These are phyloP conservation scores for Volvox carteri DNA, from an alignment of 163 green algal genomes.

Conservation along the genomic window DNA sequence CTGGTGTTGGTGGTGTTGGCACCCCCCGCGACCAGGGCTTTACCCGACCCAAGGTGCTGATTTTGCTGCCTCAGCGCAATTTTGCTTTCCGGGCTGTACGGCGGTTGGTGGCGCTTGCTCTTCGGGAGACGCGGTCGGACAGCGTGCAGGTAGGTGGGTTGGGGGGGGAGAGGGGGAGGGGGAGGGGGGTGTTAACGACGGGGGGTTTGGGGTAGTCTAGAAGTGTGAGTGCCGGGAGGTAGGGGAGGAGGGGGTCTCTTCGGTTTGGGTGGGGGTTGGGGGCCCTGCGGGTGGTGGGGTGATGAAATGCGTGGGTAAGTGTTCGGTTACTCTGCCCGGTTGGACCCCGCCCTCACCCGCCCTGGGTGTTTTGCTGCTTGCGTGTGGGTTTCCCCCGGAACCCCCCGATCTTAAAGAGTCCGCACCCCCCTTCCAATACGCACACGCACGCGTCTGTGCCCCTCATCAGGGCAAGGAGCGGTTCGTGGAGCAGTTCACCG, in stretches of 20 bases:
- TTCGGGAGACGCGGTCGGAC: slow-evolving; percentile 83
- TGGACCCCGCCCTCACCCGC: too few relatives aligned
- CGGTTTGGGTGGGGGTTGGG: background rate
- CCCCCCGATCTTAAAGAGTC: too few relatives aligned
- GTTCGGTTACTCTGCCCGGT: too few relatives aligned
- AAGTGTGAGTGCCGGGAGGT: background rate
- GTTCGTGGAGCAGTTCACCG: slow-evolving; percentile 83
- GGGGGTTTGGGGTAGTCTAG: background rate
- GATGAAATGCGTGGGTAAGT: background rate
- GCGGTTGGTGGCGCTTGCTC: slow-evolving; percentile 80
- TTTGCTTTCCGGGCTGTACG: slow-evolving; percentile 73
- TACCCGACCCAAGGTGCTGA: slow-evolving; percentile 86
- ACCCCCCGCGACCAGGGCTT: slow-evolving; percentile 79
- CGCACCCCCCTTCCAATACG: background rate
- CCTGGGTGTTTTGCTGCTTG: too few relatives aligned
- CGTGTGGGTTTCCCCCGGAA: too few relatives aligned
- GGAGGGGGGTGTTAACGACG: background rate
- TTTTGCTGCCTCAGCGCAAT: slow-evolving; percentile 89
- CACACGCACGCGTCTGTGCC: background rate
- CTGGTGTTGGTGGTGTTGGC: background rate
- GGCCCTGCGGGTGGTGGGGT: background rate
- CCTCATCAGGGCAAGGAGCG: slow-evolving; percentile 75
- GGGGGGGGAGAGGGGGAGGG: background rate
- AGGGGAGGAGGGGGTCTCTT: background rate
- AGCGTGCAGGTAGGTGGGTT: slow-evolving; percentile 69